Base-by-base conservation (phyloP, 2,329 filamentous ascomycete species). In the Penicillium freii region DNA sequence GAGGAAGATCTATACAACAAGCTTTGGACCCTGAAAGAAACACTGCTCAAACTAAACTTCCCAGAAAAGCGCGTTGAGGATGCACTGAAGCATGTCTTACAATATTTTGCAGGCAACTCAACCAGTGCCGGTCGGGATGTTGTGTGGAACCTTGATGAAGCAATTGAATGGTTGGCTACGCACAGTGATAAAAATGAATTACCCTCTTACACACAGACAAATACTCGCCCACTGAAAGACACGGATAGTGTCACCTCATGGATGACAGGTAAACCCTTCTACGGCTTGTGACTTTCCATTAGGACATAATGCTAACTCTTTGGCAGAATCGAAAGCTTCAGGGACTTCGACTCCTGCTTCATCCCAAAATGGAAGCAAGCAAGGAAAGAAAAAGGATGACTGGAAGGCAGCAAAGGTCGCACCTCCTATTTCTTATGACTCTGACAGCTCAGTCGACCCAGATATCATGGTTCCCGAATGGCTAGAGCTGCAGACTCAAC, bases 161-260 rank as follows among this genome's bases (percentile, higher is more conserved):
- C 90, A 27, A 73, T 99, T 21, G 91, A 97, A 66, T 96, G 92
- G 91, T 82, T 97, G 53, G 90, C 91, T n/a, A 80, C 90, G 62
- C 85, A 94, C 70, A 90, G 88, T 66, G 77, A 82, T 15, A 77
- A 81, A 61, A 83, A 86, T 1, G 87, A 92, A 65, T 80, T 93
- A 36, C 89, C 89, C 6, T 81, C 85, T 46, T 95, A 94, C 71
- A 86, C 89, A 21, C 81, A 79, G 56, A 66, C 66, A 50, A 69
- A 63, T 46, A 48, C 64, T 34, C 68, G 69, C 19, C 57, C 60
- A 17, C 66, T 64, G 54, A 72, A 69, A 61, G 67, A 71, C 27
- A 57, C 62, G 19, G 73, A 75, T 43, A 65, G 58, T 53, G 62
- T 68, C 42, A 67, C 67, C 29, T 75, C 73, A 45, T 75, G 71